Evolutionary conservation across 805 yeast genomes (phyloP).

Genomic region (Brettanomyces custersianus): DNA sequence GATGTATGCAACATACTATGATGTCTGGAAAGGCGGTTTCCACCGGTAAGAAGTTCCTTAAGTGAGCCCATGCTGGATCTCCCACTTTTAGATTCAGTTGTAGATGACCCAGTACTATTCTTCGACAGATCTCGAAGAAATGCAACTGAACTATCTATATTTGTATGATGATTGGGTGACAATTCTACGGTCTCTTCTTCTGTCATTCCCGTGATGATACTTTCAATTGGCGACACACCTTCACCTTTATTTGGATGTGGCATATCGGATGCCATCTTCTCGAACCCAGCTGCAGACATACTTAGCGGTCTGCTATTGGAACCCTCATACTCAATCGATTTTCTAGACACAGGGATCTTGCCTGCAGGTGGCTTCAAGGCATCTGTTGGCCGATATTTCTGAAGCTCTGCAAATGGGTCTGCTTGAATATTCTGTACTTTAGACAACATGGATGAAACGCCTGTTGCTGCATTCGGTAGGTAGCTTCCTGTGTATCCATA

Average conservation of each 20-base stretch:
- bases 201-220: conserved; percentile 23
- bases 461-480: no score
- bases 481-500: no score
- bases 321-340: no score
- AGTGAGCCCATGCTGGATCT: conserved; percentile 28
- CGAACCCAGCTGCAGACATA: conserved; percentile 24
- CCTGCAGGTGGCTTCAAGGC: no score
- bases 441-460: no score
- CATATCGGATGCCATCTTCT: conserved; percentile 4
- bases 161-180: conserved; percentile 20
- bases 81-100: conserved; percentile 13
- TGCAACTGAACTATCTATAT: conserved; percentile 29
- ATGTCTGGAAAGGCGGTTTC: no score
- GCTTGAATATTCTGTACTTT: no score
- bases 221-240: conserved; percentile 11
- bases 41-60: conserved; percentile 28
- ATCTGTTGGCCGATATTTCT: no score
- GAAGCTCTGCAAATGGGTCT: no score
- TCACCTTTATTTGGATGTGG: conserved; percentile 1
- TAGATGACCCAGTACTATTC: conserved; percentile 22
- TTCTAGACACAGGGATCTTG: no score
- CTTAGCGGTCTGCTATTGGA: conserved; percentile 25
- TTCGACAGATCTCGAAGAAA: conserved; percentile 28
- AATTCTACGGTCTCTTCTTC: conserved; percentile 25
- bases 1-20: no score